Conservation (phyloP, 805 yeast species). For the Aciculoconidium aculeatum region DNA sequence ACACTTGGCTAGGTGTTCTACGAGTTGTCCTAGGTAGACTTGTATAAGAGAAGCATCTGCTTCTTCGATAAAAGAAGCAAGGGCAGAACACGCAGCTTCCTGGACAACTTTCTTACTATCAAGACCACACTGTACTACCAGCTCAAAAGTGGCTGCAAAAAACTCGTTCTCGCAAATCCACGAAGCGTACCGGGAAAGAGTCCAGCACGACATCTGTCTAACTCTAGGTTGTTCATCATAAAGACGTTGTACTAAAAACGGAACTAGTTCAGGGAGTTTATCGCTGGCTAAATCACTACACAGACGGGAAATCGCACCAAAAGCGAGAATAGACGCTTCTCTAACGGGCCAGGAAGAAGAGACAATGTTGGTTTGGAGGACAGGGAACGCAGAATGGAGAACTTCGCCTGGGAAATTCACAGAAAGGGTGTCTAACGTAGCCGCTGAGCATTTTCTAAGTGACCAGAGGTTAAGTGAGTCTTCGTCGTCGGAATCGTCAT, state of each 20-base stretch:
- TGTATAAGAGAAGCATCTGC: conserved; percentile 58
- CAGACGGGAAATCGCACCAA: conserved; percentile 93
- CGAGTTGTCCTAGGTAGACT: conserved; percentile 59
- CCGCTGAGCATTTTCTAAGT: conserved; percentile 89
- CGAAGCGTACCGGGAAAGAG: conserved; percentile 73
- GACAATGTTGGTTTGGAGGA: conserved; percentile 62
- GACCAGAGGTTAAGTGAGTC: conserved; percentile 78
- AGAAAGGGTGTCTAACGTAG: conserved; percentile 81
- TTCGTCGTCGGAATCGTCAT: conserved; percentile 66
- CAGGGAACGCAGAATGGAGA: conserved; percentile 63
- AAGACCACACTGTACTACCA: conserved; percentile 67
- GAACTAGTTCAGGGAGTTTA: conserved; percentile 75
- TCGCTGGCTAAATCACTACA: conserved; percentile 66
- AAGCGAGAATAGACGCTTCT: conserved; percentile 88
- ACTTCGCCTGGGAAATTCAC: conserved; percentile 62
- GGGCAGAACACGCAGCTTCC: conserved; percentile 85
- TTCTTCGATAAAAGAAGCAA: conserved; percentile 76
- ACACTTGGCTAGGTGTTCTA: conserved; percentile 67
- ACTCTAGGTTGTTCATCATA: conserved; percentile 76
- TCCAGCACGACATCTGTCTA: conserved; percentile 94
- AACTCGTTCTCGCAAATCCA: conserved; percentile 77
- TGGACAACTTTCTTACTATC: conserved; percentile 92
- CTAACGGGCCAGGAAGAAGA: conserved; percentile 81
- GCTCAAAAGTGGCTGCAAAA: conserved; percentile 71
- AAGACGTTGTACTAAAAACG: conserved; percentile 76